These are phyloP conservation scores for Pseudocercospora pini-densiflorae DNA, from an alignment of 2,329 filamentous ascomycete species.

Conservation along the genomic window DNA sequence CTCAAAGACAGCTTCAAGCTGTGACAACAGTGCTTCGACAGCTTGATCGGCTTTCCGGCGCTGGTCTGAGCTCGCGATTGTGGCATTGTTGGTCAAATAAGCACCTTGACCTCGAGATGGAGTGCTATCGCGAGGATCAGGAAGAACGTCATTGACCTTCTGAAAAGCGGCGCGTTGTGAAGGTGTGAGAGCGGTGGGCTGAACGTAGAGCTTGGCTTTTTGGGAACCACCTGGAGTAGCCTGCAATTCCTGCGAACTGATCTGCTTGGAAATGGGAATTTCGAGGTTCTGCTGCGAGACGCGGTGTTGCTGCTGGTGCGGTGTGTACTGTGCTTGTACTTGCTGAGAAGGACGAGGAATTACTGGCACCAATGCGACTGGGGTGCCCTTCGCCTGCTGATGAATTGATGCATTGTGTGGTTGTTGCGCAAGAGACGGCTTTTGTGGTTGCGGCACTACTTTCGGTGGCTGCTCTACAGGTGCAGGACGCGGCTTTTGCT, in stretches of 20 bases:
- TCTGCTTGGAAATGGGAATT: conserved; percentile 18
- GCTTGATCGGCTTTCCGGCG: conserved; percentile 79
- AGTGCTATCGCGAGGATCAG: conserved; percentile 21
- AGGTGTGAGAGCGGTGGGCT: conserved; percentile 34
- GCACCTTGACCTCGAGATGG: conserved; percentile 26
- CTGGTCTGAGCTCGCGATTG: conserved; percentile 61
- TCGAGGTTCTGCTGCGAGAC: conserved; percentile 17
- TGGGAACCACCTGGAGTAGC: conserved; percentile 8
- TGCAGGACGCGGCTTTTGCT: background rate
- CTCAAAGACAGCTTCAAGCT: conserved; percentile 74
- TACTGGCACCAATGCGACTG: conserved; percentile 14
- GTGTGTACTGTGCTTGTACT: conserved; percentile 9
- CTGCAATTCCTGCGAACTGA: conserved; percentile 17
- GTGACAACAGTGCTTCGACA: conserved; percentile 69
- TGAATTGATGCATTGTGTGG: background rate
- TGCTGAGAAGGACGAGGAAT: conserved; percentile 12
- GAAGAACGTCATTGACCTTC: conserved; percentile 20
- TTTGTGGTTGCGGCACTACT: conserved; percentile 1
- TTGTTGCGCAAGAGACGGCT: background rate
- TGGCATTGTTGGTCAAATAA: conserved; percentile 26
- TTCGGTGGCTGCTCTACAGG: background rate
- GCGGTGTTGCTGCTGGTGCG: conserved; percentile 19
- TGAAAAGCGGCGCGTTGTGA: conserved; percentile 41
- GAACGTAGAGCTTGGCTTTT: conserved; percentile 27
- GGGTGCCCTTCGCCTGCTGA: conserved; percentile 6